Evolutionary conservation across 106 monocot species (phyloP).

Genomic region (Phalaenopsis aphrodite): DNA sequence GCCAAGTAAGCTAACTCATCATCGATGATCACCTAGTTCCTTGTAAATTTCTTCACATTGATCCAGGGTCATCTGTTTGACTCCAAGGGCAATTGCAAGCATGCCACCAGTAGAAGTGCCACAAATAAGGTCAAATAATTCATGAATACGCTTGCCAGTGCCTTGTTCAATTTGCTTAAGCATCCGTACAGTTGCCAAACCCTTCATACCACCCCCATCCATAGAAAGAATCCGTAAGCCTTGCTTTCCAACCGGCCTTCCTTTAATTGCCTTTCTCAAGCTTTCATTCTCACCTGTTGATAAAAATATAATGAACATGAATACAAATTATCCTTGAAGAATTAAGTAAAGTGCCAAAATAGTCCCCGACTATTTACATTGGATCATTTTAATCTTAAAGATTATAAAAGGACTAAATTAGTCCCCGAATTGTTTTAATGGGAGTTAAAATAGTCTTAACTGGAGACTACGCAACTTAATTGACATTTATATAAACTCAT

Average conservation of each 20-base stretch:
- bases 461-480: too few species aligned
- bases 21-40: constrained; percentile 52
- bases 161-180: constrained; percentile 94
- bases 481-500: too few species aligned
- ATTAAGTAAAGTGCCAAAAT: background rate
- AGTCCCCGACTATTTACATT: too few species aligned
- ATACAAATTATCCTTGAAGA: background rate
- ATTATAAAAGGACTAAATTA: too few species aligned
- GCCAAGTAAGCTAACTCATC: background rate
- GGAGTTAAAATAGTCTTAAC: too few species aligned
- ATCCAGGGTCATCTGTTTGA: constrained; percentile 87
- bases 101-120: constrained; percentile 99
- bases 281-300: constrained; percentile 88
- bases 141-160: constrained; percentile 90
- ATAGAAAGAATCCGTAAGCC: constrained; percentile 89
- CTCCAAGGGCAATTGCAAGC: constrained; percentile 94
- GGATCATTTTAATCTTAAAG: too few species aligned
- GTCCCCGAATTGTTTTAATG: too few species aligned
- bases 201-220: constrained; percentile 99
- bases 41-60: constrained; percentile 98
- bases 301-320: background rate
- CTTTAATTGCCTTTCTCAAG: constrained; percentile 72
- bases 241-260: constrained; percentile 58
- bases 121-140: constrained; percentile 96
- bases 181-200: constrained; percentile 88